Base-by-base conservation (phyloP, 1,139 yeast genomes). In the Kodamaea arcana region DNA sequence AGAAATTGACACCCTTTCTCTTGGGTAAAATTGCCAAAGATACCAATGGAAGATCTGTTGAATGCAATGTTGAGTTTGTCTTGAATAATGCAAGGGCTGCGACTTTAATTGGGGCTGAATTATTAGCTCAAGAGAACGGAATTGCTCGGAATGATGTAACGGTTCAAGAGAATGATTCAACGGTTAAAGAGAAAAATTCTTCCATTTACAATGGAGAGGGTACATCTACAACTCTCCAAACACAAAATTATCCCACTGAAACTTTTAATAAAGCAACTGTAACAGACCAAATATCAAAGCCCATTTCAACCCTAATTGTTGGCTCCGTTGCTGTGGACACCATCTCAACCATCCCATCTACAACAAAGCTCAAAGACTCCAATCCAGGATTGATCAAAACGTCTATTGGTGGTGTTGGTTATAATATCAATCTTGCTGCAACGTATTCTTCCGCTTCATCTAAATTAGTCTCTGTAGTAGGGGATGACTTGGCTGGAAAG, bases 331-430 rank as follows among this genome's bases (percentile, higher is more conserved):
- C 95, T 0, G 58, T 83, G 24, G 96, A 87, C 50, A 67, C 85
- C 2, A 77, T 83, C 3, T 77, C 79, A 31, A 61, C 64, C 26
- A 46, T 76, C 2, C 42, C 44, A 0, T 42, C 55, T 0, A 43
- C 52, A 0, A 49, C 61, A 13, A 52, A 58, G 15, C 46, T 74
- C 45, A 62, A 65, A 4, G 94, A 92, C 37, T 86, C 95, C 1
- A 83, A 83, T 43, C 92, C 94, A 0, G 92, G 94, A 0, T 52
- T 48, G 1, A 69, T 77, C 1, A 48, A 57, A 2, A 68, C 79
- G 4, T 69, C 83, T 0, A 55, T 85, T 8, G 96, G 96, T 0
- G 96, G 96, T 0, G 96, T 87, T 1, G 96, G 87, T 0, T 80
- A 74, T 50, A 88, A 87, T 49, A 78, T 86, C 13, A 78, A 85